A percentile compares a stretch with the other conserved stretches of the same genome.
Conservation (phyloP, 1,284 basidiomycete species). For the Termitomyces sp. region DNA sequence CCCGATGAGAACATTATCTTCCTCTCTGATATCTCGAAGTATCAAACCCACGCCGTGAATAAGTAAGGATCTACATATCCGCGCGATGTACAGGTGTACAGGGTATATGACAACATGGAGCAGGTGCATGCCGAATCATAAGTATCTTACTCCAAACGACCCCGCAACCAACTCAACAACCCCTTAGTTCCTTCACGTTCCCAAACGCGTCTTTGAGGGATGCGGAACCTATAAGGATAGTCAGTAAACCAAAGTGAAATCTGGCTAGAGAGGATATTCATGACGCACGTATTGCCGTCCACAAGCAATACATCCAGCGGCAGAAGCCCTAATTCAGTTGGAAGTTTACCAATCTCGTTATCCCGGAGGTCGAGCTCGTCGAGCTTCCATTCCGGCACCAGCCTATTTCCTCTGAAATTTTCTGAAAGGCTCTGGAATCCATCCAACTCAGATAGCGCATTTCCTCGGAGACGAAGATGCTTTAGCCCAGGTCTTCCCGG, state of each 20-base stretch:
- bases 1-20: too few relatives aligned
- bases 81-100: background rate
- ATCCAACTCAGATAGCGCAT: constrained; percentile 53
- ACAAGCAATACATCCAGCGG: constrained; percentile 76
- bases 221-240: constrained; percentile 55
- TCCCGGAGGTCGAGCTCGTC: constrained; percentile 77
- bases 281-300: constrained; percentile 74
- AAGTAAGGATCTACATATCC: background rate
- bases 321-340: constrained; percentile 62
- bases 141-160: constrained; percentile 51
- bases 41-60: background rate
- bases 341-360: constrained; percentile 67
- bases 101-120: background rate
- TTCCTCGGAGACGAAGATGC: constrained; percentile 62
- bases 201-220: constrained; percentile 75
- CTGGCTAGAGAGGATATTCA: background rate
- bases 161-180: constrained; percentile 66
- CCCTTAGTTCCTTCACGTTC: constrained; percentile 82
- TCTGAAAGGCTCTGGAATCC: constrained; percentile 56
- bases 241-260: constrained; percentile 1
- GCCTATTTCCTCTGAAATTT: constrained; percentile 57
- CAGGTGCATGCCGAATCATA: background rate
- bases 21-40: background rate
- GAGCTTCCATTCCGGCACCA: constrained; percentile 61
- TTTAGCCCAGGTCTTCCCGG: constrained; percentile 48